A percentile compares a stretch with the other conserved stretches of the same genome.
Evolutionary conservation across 805 yeast genomes (phyloP).

Genomic region (Lipomyces lipofer): DNA sequence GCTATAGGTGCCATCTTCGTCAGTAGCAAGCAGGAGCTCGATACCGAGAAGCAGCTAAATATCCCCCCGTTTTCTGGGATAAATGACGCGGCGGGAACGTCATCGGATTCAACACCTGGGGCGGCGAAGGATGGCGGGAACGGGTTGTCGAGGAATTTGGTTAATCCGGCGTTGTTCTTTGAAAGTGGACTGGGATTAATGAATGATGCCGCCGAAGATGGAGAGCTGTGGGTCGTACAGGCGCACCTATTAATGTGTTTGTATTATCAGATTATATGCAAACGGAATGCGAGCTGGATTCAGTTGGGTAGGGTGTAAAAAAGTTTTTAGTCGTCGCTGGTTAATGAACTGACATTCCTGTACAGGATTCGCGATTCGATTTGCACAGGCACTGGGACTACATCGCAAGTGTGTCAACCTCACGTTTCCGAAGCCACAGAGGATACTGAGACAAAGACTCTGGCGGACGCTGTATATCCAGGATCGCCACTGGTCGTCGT

Average conservation of each 20-base stretch:
- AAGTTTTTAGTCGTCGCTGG: neutral
- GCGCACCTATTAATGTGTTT: slow-evolving; percentile 45
- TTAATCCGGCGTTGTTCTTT: slow-evolving; percentile 41
- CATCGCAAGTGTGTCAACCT: slow-evolving; percentile 37
- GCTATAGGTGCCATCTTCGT: slow-evolving; percentile 48
- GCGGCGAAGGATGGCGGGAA: neutral
- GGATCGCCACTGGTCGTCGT: slow-evolving; percentile 31
- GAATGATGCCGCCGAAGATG: slow-evolving; percentile 43
- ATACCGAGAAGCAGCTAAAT: slow-evolving; percentile 36
- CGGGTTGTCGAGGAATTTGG: slow-evolving; percentile 1
- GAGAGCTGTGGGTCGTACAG: slow-evolving; percentile 47
- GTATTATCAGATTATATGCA: slow-evolving; percentile 46
- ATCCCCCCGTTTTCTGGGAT: slow-evolving; percentile 11
- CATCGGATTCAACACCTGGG: slow-evolving; percentile 1
- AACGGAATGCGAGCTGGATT: slow-evolving; percentile 47
- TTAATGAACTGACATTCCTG: neutral
- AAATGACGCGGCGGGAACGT: neutral
- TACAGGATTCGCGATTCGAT: slow-evolving; percentile 42
- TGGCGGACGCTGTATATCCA: slow-evolving; percentile 34
- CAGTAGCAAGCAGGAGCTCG: slow-evolving; percentile 35
- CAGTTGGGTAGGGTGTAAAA: slow-evolving; percentile 40
- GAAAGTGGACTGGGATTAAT: slow-evolving; percentile 42
- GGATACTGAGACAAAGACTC: slow-evolving; percentile 29
- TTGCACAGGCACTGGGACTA: slow-evolving; percentile 49
- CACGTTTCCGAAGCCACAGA: slow-evolving; percentile 31